phyloP scores from a whole-genome alignment of 805 yeast species.

The Metschnikowia cubensis region DNA sequence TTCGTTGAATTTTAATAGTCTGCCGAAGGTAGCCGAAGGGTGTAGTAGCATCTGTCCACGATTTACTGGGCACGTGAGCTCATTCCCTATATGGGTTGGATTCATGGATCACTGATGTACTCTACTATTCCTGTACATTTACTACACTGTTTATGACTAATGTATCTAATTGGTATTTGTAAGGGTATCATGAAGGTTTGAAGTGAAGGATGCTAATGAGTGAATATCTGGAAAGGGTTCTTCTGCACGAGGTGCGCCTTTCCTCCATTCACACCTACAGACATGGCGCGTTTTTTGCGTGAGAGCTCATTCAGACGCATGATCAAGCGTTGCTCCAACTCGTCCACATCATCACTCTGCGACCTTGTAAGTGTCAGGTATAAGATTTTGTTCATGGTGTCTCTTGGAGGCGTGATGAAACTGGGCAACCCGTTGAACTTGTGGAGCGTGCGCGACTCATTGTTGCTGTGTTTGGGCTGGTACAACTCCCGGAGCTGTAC shows the following conservation, averaged over 20 bases:
- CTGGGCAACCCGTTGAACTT: constrained; percentile 29
- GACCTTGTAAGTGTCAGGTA: constrained; percentile 10
- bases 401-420: constrained; percentile 35
- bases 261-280: constrained; percentile 37
- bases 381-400: constrained; percentile 21
- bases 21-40: no score
- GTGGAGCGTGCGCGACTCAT: constrained; percentile 27
- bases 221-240: constrained; percentile 24
- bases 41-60: no score
- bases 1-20: no score
- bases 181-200: constrained; percentile 2
- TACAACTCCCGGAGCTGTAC: constrained; percentile 25
- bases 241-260: constrained; percentile 33
- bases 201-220: constrained; percentile 1
- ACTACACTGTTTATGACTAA: no score
- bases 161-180: neutral
- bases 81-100: no score
- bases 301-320: constrained; percentile 19
- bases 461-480: constrained; percentile 28
- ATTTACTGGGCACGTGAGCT: no score
- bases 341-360: constrained; percentile 13
- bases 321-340: constrained; percentile 18
- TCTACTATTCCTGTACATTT: no score
- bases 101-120: no score
- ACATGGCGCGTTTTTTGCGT: constrained; percentile 32